These are phyloP conservation scores for Millerozyma acaciae DNA, from an alignment of 805 yeast species.

Conservation along the genomic window DNA sequence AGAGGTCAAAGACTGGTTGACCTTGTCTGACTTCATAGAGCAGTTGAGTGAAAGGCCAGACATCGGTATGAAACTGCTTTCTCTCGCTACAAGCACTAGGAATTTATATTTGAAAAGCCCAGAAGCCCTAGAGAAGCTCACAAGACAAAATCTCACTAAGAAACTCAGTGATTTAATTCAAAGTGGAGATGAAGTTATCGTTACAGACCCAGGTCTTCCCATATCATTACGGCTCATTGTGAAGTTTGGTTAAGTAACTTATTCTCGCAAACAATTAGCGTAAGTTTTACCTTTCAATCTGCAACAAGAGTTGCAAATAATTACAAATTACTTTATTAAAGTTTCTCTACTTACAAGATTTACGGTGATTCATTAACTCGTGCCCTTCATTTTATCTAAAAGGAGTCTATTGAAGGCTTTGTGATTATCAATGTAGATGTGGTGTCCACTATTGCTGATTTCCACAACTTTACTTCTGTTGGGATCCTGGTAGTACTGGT, in stretches of 20 bases:
- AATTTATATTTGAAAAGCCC: slow-evolving; percentile 48
- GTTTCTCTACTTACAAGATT: too few relatives aligned
- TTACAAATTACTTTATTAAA: too few relatives aligned
- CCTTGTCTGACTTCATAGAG: slow-evolving; percentile 42
- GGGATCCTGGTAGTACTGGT: slow-evolving; percentile 10
- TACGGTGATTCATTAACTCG: too few relatives aligned
- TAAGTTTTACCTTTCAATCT: too few relatives aligned
- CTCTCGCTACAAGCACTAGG: slow-evolving; percentile 37
- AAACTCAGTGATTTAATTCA: slow-evolving; percentile 34
- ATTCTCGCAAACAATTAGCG: too few relatives aligned
- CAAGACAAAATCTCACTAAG: slow-evolving; percentile 40
- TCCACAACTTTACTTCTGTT: slow-evolving; percentile 28
- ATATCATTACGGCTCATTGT: slow-evolving; percentile 31
- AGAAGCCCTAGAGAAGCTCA: slow-evolving; percentile 40
- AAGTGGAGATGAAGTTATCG: slow-evolving; percentile 46
- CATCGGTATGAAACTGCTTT: slow-evolving; percentile 39
- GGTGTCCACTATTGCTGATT: slow-evolving; percentile 68
- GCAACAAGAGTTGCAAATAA: too few relatives aligned
- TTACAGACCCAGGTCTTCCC: slow-evolving; percentile 52
- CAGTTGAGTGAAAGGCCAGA: slow-evolving; percentile 29
- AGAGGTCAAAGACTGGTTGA: slow-evolving; percentile 26
- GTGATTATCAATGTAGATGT: slow-evolving; percentile 68
- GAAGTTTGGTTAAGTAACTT: slow-evolving; percentile 13
- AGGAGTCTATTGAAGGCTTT: slow-evolving; percentile 50
- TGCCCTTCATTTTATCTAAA: slow-evolving; percentile 55